Evolutionary conservation across 768 basidiomycete genomes (phyloP).

Genomic region (Epithele typhae): DNA sequence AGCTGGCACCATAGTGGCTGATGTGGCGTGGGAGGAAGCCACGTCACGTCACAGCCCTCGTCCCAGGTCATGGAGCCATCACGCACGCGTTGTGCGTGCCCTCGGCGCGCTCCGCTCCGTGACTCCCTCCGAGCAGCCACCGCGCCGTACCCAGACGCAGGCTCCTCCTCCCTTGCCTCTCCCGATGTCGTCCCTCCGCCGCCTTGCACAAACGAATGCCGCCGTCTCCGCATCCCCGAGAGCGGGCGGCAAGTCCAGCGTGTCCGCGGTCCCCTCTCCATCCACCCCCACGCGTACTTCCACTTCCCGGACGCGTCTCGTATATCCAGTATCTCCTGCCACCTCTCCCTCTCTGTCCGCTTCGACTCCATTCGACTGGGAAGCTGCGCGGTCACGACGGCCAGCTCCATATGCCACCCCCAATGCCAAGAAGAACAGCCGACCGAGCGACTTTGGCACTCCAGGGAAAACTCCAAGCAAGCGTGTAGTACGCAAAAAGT

Average conservation of each 20-base stretch:
- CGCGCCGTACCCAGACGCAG: neutral
- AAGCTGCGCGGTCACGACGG: slow-evolving; percentile 65
- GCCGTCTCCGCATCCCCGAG: slow-evolving; percentile 16
- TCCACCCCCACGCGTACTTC: slow-evolving; percentile 33
- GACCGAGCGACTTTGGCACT: slow-evolving; percentile 14
- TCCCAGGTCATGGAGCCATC: neutral
- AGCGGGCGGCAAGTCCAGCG: slow-evolving; percentile 8
- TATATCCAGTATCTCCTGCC: slow-evolving; percentile 52
- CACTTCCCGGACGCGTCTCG: slow-evolving; percentile 40
- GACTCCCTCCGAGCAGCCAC: neutral
- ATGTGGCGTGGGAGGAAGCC: slow-evolving; percentile 11
- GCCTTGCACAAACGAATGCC: slow-evolving; percentile 24
- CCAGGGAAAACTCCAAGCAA: slow-evolving; percentile 38
- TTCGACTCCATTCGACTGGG: slow-evolving; percentile 82
- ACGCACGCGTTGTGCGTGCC: slow-evolving; percentile 13
- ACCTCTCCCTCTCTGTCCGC: slow-evolving; percentile 71
- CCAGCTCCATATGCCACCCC: slow-evolving; percentile 75
- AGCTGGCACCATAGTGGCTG: slow-evolving; percentile 6
- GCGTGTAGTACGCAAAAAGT: slow-evolving; percentile 60
- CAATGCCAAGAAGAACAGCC: slow-evolving; percentile 33
- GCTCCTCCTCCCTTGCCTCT: neutral
- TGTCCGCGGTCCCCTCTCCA: slow-evolving; percentile 26
- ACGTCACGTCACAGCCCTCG: slow-evolving; percentile 14
- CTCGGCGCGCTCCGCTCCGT: slow-evolving; percentile 4
- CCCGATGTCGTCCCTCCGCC: slow-evolving; percentile 19